A percentile compares a stretch with the other conserved stretches of the same genome.
These are phyloP conservation scores for Juglanconis sp. DNA, from an alignment of 2,329 filamentous ascomycete species.

Conservation along the genomic window DNA sequence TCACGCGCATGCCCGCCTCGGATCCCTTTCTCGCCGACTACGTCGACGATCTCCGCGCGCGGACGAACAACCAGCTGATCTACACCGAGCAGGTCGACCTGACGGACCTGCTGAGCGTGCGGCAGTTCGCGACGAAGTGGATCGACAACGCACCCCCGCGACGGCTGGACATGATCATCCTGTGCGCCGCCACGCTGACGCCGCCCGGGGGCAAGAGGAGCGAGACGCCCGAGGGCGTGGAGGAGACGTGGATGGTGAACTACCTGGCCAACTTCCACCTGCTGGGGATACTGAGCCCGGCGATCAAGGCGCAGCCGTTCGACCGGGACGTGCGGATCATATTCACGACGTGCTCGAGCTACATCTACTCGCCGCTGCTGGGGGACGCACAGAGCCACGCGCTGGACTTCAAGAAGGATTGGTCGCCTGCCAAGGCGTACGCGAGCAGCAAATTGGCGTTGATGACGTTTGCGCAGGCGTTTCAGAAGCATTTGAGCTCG, in stretches of 20 bases:
- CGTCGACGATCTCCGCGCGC: constrained; percentile 78
- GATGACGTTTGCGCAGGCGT: constrained; percentile 84
- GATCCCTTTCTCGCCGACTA: constrained; percentile 91
- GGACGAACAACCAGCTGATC: constrained; percentile 79
- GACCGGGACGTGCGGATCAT: constrained; percentile 91
- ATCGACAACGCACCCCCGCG: constrained; percentile 91
- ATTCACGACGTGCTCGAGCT: constrained; percentile 81
- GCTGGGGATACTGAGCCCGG: constrained; percentile 84
- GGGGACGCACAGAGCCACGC: constrained; percentile 44
- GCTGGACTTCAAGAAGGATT: constrained; percentile 42
- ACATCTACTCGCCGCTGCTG: constrained; percentile 72
- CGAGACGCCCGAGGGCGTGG: constrained; percentile 74
- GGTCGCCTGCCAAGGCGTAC: constrained; percentile 57
- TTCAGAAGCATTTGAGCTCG: constrained; percentile 84
- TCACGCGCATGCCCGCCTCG: constrained; percentile 76
- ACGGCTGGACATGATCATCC: constrained; percentile 82
- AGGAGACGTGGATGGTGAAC: constrained; percentile 91
- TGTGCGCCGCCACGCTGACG: constrained; percentile 78
- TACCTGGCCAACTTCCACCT: constrained; percentile 96
- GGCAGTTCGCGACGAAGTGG: constrained; percentile 94
- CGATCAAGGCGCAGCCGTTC: constrained; percentile 83
- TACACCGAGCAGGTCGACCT: constrained; percentile 96
- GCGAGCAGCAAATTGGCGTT: constrained; percentile 72
- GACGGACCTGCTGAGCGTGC: constrained; percentile 81
- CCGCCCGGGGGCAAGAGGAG: constrained; percentile 59